phyloP scores from a whole-genome alignment of 345 rosid species.

The Linum usitatissimum region DNA sequence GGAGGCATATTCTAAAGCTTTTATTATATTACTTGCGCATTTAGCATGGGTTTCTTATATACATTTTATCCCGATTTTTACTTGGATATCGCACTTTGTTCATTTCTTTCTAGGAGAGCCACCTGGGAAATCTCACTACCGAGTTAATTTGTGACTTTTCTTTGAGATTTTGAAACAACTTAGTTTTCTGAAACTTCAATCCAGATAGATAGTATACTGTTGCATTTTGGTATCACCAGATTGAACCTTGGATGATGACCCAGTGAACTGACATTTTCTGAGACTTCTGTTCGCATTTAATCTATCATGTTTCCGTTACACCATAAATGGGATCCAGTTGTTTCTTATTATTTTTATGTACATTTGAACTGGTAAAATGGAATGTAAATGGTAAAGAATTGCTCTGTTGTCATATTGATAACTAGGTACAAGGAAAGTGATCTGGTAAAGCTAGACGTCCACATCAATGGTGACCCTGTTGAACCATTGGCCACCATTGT shows the following conservation, averaged over 20 bases:
- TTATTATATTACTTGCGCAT: background rate
- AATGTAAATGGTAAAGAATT: background rate
- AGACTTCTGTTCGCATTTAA: background rate
- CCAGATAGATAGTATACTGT: background rate
- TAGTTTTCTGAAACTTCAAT: background rate
- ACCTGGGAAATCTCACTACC: background rate
- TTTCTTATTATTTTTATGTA: too few relatives aligned
- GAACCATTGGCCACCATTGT: conserved; percentile 91
- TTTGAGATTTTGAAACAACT: background rate
- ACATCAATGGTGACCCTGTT: conserved; percentile 73
- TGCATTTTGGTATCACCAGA: background rate
- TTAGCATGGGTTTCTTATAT: too few relatives aligned
- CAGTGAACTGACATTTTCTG: background rate
- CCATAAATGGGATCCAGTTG: background rate
- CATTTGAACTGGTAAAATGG: background rate
- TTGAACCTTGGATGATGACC: background rate
- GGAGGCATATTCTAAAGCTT: background rate
- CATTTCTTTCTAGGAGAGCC: background rate
- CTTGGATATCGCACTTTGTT: background rate
- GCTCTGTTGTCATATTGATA: conserved; percentile 13
- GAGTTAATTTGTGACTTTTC: background rate
- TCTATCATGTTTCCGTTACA: background rate
- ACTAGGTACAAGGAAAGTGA: conserved; percentile 76
- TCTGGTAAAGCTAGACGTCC: conserved; percentile 77
- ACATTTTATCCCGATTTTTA: too few relatives aligned